Evolutionary conservation across 768 basidiomycete genomes (phyloP).

Genomic region (Hericium alpestre): DNA sequence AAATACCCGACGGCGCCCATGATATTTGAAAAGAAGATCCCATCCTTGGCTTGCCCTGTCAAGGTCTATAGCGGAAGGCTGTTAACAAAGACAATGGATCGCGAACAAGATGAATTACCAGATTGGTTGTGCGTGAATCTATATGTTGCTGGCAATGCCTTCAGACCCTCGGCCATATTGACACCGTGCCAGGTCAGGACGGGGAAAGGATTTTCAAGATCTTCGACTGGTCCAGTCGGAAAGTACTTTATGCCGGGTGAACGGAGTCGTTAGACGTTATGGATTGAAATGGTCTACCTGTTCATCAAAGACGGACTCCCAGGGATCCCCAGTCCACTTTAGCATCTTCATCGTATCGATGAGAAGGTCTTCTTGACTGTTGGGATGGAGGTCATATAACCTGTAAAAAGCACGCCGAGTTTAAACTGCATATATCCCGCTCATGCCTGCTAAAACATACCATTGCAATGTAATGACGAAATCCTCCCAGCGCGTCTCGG

Average conservation of each 20-base stretch:
- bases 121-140: constrained; percentile 47
- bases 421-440: not conserved
- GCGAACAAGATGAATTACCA: constrained; percentile 20
- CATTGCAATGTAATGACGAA: constrained; percentile 47
- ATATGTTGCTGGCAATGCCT: constrained; percentile 42
- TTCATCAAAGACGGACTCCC: constrained; percentile 41
- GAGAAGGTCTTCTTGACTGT: constrained; percentile 36
- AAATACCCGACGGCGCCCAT: constrained; percentile 46
- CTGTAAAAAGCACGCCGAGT: constrained; percentile 17
- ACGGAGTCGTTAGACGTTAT: constrained; percentile 5
- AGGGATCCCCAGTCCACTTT: constrained; percentile 41
- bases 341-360: constrained; percentile 44
- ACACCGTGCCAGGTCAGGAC: constrained; percentile 44
- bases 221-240: constrained; percentile 31
- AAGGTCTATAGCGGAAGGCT: constrained; percentile 25
- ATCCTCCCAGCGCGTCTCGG: constrained; percentile 47
- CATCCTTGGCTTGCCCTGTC: constrained; percentile 40
- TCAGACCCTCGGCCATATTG: constrained; percentile 48
- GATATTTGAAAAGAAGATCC: constrained; percentile 49
- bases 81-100: not conserved
- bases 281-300: constrained; percentile 19
- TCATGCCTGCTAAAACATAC: constrained; percentile 17
- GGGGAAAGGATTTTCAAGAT: constrained; percentile 35
- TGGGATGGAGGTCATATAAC: constrained; percentile 44
- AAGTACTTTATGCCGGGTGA: constrained; percentile 26